Conservation (phyloP, 176 grass and related monocot genomes). For the Ananas comosus region DNA sequence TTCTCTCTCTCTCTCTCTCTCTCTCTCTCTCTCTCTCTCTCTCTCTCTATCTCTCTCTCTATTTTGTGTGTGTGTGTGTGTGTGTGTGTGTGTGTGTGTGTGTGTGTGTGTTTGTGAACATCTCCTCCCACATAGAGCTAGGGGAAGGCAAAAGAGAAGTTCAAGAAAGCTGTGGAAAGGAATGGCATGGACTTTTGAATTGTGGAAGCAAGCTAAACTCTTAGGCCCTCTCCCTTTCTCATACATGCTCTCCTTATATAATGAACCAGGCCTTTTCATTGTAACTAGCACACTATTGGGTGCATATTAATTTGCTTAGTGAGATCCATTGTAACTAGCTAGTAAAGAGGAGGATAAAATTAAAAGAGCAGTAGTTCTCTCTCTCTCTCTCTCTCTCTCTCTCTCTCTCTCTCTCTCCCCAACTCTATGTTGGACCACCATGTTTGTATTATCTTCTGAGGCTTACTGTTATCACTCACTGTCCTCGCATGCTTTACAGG, state of each 20-base stretch:
- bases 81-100: too few species aligned
- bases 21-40: neutral
- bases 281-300: neutral
- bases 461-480: conserved; percentile 1
- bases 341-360: too few species aligned
- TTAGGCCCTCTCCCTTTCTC: neutral
- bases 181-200: conserved; percentile 56
- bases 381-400: too few species aligned
- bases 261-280: neutral
- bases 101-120: too few species aligned
- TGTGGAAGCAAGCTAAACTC: neutral
- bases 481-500: conserved; percentile 3
- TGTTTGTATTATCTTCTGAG: neutral
- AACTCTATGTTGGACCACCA: neutral
- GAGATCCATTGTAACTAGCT: too few species aligned
- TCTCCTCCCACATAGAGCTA: neutral
- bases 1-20: neutral
- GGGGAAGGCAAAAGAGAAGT: conserved; percentile 38
- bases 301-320: neutral
- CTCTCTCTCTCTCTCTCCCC: neutral
- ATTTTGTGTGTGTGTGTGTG: too few species aligned
- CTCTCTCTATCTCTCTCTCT: too few species aligned
- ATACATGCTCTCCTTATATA: conserved; percentile 1
- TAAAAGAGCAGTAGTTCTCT: too few species aligned
- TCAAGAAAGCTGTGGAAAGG: conserved; percentile 99